Conservation (phyloP, 352 stramenopile genomes). For the Phytophthora rubi region DNA sequence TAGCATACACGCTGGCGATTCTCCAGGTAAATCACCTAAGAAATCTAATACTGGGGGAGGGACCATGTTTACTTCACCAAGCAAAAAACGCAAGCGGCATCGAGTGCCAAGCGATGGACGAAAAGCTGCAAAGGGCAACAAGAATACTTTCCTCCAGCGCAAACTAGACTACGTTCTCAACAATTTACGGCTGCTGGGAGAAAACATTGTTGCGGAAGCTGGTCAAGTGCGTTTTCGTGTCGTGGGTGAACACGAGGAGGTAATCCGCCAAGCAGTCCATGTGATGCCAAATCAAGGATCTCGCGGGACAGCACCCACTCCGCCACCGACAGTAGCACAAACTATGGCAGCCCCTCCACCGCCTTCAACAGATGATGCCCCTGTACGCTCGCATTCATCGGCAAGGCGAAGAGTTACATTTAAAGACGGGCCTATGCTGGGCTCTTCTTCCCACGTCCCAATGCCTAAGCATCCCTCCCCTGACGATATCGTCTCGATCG, state of each 20-base stretch:
- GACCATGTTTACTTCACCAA: constrained; percentile 39
- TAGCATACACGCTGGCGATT: constrained; percentile 18
- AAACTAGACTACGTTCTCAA: constrained; percentile 60
- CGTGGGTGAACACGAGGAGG: constrained; percentile 40
- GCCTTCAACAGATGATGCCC: constrained; percentile 5
- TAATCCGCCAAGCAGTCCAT: constrained; percentile 50
- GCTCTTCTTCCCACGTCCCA: constrained; percentile 3
- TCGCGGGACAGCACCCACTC: constrained; percentile 11
- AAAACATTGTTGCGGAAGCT: constrained; percentile 45
- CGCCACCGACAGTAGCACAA: constrained; percentile 1
- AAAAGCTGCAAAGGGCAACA: constrained; percentile 43
- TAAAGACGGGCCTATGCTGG: constrained; percentile 6
- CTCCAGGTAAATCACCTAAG: constrained; percentile 29
- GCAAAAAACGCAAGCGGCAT: constrained; percentile 47
- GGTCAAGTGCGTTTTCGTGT: constrained; percentile 58
- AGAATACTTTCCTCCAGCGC: constrained; percentile 46
- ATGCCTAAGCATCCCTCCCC: constrained; percentile 2
- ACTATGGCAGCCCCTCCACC: constrained; percentile 1
- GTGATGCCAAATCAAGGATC: constrained; percentile 45
- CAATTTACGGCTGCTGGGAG: constrained; percentile 50
- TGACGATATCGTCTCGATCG: constrained; percentile 27
- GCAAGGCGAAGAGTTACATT: constrained; percentile 37
- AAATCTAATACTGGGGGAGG: constrained; percentile 41
- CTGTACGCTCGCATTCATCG: constrained; percentile 4
- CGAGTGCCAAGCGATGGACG: constrained; percentile 18